These are phyloP conservation scores for Phaffia rhodozyma DNA, from an alignment of 1,284 basidiomycete genomes.

Conservation along the genomic window DNA sequence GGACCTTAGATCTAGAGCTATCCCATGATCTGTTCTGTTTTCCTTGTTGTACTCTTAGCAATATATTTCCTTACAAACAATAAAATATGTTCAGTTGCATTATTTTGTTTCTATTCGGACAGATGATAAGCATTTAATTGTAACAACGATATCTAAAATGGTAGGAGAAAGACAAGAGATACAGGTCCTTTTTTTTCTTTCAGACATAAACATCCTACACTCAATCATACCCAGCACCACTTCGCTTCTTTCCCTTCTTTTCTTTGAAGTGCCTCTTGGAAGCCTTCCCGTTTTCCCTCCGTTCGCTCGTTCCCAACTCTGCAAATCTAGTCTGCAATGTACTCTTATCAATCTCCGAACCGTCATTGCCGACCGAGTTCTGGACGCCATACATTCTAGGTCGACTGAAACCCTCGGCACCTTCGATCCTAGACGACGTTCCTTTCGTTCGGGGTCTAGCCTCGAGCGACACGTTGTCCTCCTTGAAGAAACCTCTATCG, in stretches of 20 bases:
- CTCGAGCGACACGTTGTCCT: slow-evolving; percentile 40
- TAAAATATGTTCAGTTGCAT: too few species aligned
- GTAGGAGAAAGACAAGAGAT: too few species aligned
- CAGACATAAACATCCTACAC: too few species aligned
- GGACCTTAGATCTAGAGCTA: too few species aligned
- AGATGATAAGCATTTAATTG: too few species aligned
- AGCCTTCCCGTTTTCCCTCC: slow-evolving; percentile 25
- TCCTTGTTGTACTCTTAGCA: too few species aligned
- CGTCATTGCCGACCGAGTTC: slow-evolving; percentile 61
- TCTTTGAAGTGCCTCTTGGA: slow-evolving; percentile 87
- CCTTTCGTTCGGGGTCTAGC: slow-evolving; percentile 55
- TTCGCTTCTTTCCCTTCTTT: slow-evolving; percentile 70
- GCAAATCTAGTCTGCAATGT: slow-evolving; percentile 41
- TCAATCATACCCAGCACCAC: slow-evolving; percentile 77
- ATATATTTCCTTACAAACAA: too few species aligned
- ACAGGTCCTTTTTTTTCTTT: too few species aligned
- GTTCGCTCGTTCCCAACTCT: slow-evolving; percentile 40
- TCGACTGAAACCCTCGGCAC: slow-evolving; percentile 49
- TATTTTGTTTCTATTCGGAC: too few species aligned
- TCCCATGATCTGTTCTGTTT: too few species aligned
- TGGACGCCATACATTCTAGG: slow-evolving; percentile 64
- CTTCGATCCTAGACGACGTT: slow-evolving; percentile 40
- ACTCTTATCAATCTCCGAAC: slow-evolving; percentile 42
- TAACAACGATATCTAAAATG: too few species aligned
- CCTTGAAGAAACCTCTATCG: slow-evolving; percentile 74